Evolutionary conservation across 2,329 filamentous ascomycete genomes (phyloP).

Genomic region (Thielaviopsis musarum): DNA sequence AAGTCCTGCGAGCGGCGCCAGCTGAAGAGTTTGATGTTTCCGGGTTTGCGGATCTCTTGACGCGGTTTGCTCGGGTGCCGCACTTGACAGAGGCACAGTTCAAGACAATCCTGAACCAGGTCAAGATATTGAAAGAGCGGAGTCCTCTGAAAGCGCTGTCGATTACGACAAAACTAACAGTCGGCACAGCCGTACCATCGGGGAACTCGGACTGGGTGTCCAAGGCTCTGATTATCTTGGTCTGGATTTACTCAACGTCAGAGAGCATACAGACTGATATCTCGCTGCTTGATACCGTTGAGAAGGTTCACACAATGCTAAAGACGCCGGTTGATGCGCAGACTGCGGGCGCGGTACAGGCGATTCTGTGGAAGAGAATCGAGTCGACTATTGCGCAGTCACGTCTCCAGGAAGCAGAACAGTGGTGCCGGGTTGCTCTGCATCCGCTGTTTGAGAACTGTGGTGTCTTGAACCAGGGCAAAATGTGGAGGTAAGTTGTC

Average conservation of each 20-base stretch:
- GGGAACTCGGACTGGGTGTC: conserved; percentile 46
- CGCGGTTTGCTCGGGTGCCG: conserved; percentile 42
- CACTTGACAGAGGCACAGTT: conserved; percentile 47
- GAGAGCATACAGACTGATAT: conserved; percentile 10
- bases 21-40: conserved; percentile 30
- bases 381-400: conserved; percentile 38
- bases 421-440: conserved; percentile 56
- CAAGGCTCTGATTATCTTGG: conserved; percentile 46
- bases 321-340: conserved; percentile 34
- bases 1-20: conserved; percentile 38
- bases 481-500: conserved; percentile 43
- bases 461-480: conserved; percentile 48
- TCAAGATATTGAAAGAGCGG: conserved; percentile 45
- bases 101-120: conserved; percentile 47
- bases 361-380: conserved; percentile 68
- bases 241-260: conserved; percentile 43
- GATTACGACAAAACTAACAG: conserved; percentile 47
- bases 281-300: conserved; percentile 13
- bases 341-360: conserved; percentile 51
- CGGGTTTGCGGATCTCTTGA: conserved; percentile 36
- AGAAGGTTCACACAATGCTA: conserved; percentile 26
- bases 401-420: conserved; percentile 36
- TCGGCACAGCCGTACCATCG: conserved; percentile 33
- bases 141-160: conserved; percentile 30
- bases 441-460: conserved; percentile 49